Evolutionary conservation across 306 rosid genomes (phyloP).

Genomic region (Cicer judaicum): DNA sequence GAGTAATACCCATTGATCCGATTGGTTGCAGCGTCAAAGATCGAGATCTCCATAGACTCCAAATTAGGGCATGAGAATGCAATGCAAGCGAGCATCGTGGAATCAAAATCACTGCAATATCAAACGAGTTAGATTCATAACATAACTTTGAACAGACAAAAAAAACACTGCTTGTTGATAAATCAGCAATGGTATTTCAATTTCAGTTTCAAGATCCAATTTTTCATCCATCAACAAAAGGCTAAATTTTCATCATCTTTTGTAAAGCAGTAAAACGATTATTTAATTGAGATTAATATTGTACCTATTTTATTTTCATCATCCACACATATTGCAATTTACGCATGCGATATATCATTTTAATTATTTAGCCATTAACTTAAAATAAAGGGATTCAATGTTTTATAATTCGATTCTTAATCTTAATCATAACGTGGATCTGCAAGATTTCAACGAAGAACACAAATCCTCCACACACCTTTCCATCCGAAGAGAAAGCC

Average conservation of each 20-base stretch:
- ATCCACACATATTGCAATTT: constrained; percentile 29
- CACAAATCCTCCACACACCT: constrained; percentile 59
- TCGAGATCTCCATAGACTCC: constrained; percentile 72
- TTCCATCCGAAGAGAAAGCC: constrained; percentile 87
- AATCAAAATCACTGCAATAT: constrained; percentile 80
- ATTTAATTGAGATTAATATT: constrained; percentile 27
- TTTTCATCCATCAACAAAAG: background rate
- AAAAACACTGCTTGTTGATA: background rate
- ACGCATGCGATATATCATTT: background rate
- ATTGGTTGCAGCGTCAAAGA: constrained; percentile 58
- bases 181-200: background rate
- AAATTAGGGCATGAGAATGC: constrained; percentile 96
- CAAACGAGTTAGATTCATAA: constrained; percentile 15
- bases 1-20: constrained; percentile 82
- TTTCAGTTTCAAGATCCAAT: constrained; percentile 11
- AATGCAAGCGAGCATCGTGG: constrained; percentile 91
- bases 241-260: background rate
- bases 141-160: background rate
- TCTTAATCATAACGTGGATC: constrained; percentile 48
- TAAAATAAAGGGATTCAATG: background rate
- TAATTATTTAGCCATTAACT: background rate
- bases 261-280: background rate
- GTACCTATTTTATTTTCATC: too few relatives aligned
- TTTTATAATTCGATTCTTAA: constrained; percentile 25
- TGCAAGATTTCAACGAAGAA: constrained; percentile 29